Percentiles rank a stretch among this genome's conserved stretches.
These are phyloP conservation scores for Balamuthia mandrillaris DNA, from an alignment of 208 protist species.

Conservation along the genomic window DNA sequence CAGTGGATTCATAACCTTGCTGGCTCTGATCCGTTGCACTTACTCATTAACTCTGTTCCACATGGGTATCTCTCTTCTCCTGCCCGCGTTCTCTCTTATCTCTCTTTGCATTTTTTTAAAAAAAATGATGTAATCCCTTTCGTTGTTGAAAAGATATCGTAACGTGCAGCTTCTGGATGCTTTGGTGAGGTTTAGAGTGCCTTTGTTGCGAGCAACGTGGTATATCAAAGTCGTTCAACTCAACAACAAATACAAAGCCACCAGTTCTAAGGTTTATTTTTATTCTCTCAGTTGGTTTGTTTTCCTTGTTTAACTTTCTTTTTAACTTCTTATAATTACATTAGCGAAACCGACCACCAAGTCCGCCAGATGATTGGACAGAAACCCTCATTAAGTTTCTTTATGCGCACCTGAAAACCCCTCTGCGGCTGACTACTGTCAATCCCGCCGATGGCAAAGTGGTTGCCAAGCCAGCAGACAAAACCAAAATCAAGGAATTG, in stretches of 20 bases:
- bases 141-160: not conserved
- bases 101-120: not conserved
- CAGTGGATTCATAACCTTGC: not conserved
- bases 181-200: not conserved
- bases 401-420: not conserved
- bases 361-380: not conserved
- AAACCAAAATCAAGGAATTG: not conserved
- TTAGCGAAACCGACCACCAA: not conserved
- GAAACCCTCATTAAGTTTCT: not conserved
- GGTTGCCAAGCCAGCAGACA: not conserved
- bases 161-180: not conserved
- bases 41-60: not conserved
- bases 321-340: not conserved
- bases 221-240: slow-evolving; percentile 1
- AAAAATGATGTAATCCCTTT: too few relatives aligned
- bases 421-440: not conserved
- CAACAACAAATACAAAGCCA: not conserved
- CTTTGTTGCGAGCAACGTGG: not conserved
- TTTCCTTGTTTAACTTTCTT: not conserved
- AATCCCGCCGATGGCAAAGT: not conserved
- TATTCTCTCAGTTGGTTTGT: not conserved
- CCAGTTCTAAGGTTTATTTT: not conserved
- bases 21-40: not conserved
- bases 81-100: not conserved
- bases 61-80: not conserved